Conservation (phyloP, 805 yeast species). For the Candida caryicola region DNA sequence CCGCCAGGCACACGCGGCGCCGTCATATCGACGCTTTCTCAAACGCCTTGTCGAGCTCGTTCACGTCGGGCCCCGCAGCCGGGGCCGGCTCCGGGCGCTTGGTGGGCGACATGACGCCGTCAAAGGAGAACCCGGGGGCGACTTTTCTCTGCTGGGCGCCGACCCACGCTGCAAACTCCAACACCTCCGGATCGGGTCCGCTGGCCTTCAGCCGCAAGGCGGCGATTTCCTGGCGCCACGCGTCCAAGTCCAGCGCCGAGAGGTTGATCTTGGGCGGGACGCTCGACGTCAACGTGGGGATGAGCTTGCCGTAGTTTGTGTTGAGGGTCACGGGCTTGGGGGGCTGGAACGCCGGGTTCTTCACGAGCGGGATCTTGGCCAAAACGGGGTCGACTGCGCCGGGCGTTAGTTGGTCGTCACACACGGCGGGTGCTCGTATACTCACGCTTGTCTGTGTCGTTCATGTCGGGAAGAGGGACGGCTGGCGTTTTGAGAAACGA, state of each 20-base stretch:
- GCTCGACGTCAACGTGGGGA: conserved; percentile 34
- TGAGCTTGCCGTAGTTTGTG: conserved; percentile 36
- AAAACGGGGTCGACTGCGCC: conserved; percentile 45
- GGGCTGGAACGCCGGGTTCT: conserved; percentile 50
- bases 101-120: conserved; percentile 30
- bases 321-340: conserved; percentile 57
- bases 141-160: conserved; percentile 27
- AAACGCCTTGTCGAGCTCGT: conserved; percentile 29
- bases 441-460: conserved; percentile 21
- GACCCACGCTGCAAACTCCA: conserved; percentile 29
- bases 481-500: too few relatives aligned
- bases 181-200: conserved; percentile 11
- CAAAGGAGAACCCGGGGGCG: conserved; percentile 41
- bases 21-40: conserved; percentile 18
- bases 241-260: conserved; percentile 20
- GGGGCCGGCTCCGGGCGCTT: conserved; percentile 5
- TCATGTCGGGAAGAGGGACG: too few relatives aligned
- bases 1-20: too few relatives aligned
- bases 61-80: conserved; percentile 8
- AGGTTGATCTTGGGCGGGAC: conserved; percentile 38
- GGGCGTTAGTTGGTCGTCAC: conserved; percentile 9
- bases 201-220: conserved; percentile 23
- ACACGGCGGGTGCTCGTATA: conserved; percentile 1
- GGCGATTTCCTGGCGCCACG: conserved; percentile 33
- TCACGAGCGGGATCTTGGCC: conserved; percentile 53